phyloP scores from a whole-genome alignment of 305 asterid genomes.

The Fraxinus ornus region DNA sequence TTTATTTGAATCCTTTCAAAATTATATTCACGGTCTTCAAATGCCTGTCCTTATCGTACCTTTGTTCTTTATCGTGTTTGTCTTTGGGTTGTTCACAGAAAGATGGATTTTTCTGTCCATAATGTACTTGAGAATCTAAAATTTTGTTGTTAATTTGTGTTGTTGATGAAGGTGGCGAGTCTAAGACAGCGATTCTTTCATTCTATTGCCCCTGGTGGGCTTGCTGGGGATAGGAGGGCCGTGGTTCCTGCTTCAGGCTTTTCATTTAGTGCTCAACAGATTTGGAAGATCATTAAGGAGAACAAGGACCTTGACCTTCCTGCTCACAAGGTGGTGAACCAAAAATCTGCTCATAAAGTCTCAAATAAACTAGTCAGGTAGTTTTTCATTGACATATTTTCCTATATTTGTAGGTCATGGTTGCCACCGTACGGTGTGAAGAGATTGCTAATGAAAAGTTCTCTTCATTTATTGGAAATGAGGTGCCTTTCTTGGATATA shows the following conservation, averaged over 20 bases:
- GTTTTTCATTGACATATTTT: constrained; percentile 20
- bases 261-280: constrained; percentile 78
- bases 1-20: constrained; percentile 29
- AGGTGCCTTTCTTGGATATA: constrained; percentile 42
- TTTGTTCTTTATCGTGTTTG: not conserved
- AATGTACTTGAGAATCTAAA: constrained; percentile 6
- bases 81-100: not conserved
- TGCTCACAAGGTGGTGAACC: constrained; percentile 76
- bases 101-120: constrained; percentile 21
- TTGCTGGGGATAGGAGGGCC: constrained; percentile 93
- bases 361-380: constrained; percentile 11
- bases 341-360: constrained; percentile 25
- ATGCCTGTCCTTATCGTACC: constrained; percentile 5
- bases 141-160: constrained; percentile 19
- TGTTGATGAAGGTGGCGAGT: constrained; percentile 58
- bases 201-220: constrained; percentile 94
- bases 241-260: constrained; percentile 97
- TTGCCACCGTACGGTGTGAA: constrained; percentile 94
- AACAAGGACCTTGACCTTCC: constrained; percentile 94
- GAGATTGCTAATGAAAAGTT: constrained; percentile 88
- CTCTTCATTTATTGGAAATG: constrained; percentile 60
- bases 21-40: constrained; percentile 10
- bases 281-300: constrained; percentile 88
- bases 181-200: constrained; percentile 74
- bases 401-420: constrained; percentile 70